phyloP scores from a whole-genome alignment of 768 basidiomycete species.

The Mycena latifolia region DNA sequence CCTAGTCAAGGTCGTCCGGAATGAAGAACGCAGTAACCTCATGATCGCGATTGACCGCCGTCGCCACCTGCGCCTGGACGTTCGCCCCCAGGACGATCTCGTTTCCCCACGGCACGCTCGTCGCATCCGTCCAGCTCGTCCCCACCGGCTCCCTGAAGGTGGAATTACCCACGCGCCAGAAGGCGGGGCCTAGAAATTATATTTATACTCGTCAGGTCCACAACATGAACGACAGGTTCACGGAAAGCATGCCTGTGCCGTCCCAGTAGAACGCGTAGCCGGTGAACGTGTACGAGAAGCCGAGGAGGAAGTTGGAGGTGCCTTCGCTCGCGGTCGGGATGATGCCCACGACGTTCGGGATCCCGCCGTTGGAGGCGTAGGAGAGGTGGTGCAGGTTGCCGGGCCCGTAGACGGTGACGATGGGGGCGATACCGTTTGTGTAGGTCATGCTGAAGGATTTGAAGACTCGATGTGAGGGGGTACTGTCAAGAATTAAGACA shows the following conservation, averaged over 20 bases:
- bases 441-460: no score
- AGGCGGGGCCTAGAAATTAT: no score
- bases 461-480: no score
- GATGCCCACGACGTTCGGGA: conserved; percentile 13
- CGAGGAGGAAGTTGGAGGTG: conserved; percentile 17
- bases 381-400: conserved; percentile 25
- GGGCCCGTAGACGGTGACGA: conserved; percentile 19
- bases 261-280: conserved; percentile 28
- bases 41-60: conserved; percentile 4
- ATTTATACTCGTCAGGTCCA: no score
- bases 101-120: conserved; percentile 17
- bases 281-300: conserved; percentile 18
- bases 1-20: conserved; percentile 13
- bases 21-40: conserved; percentile 13
- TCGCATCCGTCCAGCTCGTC: conserved; percentile 25
- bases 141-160: conserved; percentile 15
- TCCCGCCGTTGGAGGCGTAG: conserved; percentile 15
- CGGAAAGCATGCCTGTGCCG: conserved; percentile 7
- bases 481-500: no score
- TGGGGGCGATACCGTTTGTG: conserved; percentile 14
- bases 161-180: conserved; percentile 7
- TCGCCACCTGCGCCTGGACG: neutral
- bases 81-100: conserved; percentile 3
- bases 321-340: neutral
- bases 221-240: no score